These are phyloP conservation scores for Daldinia grandis DNA, from an alignment of 495 filamentous ascomycete genomes.

Conservation along the genomic window DNA sequence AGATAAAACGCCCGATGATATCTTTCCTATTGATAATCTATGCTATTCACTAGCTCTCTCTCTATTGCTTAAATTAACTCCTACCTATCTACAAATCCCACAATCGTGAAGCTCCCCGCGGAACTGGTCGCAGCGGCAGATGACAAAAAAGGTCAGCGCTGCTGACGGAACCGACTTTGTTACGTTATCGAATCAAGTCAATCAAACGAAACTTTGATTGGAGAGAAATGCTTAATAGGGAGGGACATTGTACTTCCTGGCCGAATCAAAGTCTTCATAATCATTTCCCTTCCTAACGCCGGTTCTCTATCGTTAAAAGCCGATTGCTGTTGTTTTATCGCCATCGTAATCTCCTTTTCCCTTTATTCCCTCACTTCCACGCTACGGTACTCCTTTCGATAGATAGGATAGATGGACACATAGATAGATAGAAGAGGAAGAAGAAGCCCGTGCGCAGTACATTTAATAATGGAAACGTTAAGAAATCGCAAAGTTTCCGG, in stretches of 20 bases:
- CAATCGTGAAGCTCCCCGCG: slow-evolving; percentile 13
- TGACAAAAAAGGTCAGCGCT: slow-evolving; percentile 19
- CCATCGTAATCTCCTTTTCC: not conserved
- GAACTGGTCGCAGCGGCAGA: slow-evolving; percentile 1
- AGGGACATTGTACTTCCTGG: not conserved
- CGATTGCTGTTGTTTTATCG: not conserved
- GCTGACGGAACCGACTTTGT: slow-evolving; percentile 18
- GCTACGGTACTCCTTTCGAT: not conserved
- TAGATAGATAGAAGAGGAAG: not conserved
- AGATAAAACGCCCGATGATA: not conserved
- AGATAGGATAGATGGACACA: not conserved
- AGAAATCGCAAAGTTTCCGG: slow-evolving; percentile 7
- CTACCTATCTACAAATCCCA: not conserved
- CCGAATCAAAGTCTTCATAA: not conserved
- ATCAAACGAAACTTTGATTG: not conserved
- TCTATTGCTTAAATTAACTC: not conserved
- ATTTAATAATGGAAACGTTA: not conserved
- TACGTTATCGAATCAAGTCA: slow-evolving; percentile 25
- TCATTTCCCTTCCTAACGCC: not conserved
- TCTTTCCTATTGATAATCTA: not conserved
- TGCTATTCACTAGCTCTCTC: not conserved
- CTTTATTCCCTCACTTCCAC: not conserved
- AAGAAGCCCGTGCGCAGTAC: not conserved
- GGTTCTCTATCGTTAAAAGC: not conserved
- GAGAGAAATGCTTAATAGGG: not conserved